A percentile compares a stretch with the other conserved stretches of the same genome.
These are phyloP conservation scores for Reutealis trisperma DNA, from an alignment of 345 rosid genomes.

Conservation along the genomic window DNA sequence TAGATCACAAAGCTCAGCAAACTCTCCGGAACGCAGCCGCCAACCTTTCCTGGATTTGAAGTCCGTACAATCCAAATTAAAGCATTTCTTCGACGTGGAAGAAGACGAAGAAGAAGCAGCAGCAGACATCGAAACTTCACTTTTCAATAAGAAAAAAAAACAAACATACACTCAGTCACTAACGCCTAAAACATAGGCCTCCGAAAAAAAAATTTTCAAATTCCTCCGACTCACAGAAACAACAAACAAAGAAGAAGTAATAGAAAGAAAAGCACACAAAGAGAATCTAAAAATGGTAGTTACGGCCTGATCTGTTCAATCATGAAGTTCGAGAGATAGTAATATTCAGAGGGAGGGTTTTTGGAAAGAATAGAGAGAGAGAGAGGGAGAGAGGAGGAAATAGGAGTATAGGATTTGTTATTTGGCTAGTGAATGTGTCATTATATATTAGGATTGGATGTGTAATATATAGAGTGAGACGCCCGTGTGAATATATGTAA, in stretches of 20 bases:
- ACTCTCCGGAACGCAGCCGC: constrained; percentile 80
- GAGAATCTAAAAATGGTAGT: constrained; percentile 8
- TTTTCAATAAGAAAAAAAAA: neutral
- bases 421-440: neutral
- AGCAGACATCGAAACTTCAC: constrained; percentile 13
- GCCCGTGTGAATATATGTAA: neutral
- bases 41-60: constrained; percentile 73
- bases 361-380: constrained; percentile 15
- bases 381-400: constrained; percentile 11
- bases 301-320: constrained; percentile 32
- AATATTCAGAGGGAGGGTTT: constrained; percentile 8
- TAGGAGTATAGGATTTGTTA: too few relatives aligned
- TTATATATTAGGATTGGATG: neutral
- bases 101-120: constrained; percentile 34
- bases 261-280: constrained; percentile 3
- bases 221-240: neutral
- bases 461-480: accelerated
- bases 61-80: constrained; percentile 69
- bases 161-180: neutral
- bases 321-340: constrained; percentile 1
- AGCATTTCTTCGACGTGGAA: constrained; percentile 57
- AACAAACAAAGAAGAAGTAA: neutral
- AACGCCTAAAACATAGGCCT: neutral
- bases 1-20: constrained; percentile 90
- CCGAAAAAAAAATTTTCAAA: neutral